Base-by-base conservation (phyloP, 441 rosid genomes). In the Manihot esculenta region DNA sequence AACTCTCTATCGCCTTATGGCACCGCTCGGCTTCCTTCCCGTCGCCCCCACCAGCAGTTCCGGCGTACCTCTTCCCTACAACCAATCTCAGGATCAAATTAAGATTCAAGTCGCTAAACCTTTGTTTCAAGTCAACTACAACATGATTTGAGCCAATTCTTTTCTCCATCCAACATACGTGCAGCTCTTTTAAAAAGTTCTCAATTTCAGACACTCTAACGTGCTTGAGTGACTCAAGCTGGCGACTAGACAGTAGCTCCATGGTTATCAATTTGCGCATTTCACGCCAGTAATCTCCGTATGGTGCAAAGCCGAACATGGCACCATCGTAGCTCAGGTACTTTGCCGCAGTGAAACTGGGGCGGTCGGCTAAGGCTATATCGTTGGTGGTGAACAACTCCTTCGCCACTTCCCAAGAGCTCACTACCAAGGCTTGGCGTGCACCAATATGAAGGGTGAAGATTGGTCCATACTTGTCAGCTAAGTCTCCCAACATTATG, bases 341-440 rank as follows among this genome's bases (percentile, higher is more conserved):
- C 54, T 75, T 67, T 7, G 57, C 10, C 15, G 42, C 66, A 10
- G 62, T 33, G 4, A 51, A 13, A 6, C 7, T 15, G 0, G 75
- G 75, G 11, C 81, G 81, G 24, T 58, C 11, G 5, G 78, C 50
- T 5, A 72, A 24, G 4, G 57, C 59, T 13, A 20, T 9, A 66
- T 79, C 82, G 24, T 75, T 20, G 41, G 63, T 64, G 45, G 74
- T 78, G 66, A 72, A 64, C 42, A 74, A 30, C n/a, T 76, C 81
- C 57, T 66, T 70, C 17, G 75, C 66, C 20, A 74, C 0, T 60
- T 78, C 81, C 72, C 61, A 60, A 13, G 30, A 44, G 55, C 62
- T 78, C 13, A 78, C 68, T 14, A 78, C 68, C n/a, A 78, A 1
- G 3, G 73, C 54, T 7, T 21, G 27, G 38, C 41, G 53, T 1